phyloP scores from a whole-genome alignment of 1,139 yeast species.

The Meyerozyma guilliermondii region DNA sequence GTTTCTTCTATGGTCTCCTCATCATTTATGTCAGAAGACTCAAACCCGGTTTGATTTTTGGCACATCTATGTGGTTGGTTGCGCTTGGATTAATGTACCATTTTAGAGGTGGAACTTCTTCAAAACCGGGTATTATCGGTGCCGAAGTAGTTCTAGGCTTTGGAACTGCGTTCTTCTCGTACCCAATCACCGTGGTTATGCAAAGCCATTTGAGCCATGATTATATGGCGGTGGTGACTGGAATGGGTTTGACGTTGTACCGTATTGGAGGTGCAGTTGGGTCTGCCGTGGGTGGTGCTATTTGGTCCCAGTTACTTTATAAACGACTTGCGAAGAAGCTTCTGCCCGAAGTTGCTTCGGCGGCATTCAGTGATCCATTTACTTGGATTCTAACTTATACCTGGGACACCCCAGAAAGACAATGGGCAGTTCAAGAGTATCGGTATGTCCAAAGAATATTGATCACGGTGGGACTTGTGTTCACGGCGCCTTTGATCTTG shows the following conservation, averaged over 20 bases:
- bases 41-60: slow-evolving; percentile 29
- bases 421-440: neutral
- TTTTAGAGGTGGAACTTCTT: slow-evolving; percentile 25
- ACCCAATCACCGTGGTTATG: slow-evolving; percentile 28
- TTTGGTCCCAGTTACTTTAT: slow-evolving; percentile 31
- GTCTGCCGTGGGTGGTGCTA: slow-evolving; percentile 32
- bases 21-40: slow-evolving; percentile 25
- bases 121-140: slow-evolving; percentile 31
- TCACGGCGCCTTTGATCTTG: neutral
- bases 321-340: slow-evolving; percentile 14
- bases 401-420: neutral
- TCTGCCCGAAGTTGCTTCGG: neutral
- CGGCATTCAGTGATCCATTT: neutral
- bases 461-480: neutral
- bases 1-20: slow-evolving; percentile 29
- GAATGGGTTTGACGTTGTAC: slow-evolving; percentile 28
- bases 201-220: slow-evolving; percentile 33
- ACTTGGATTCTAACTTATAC: neutral
- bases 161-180: slow-evolving; percentile 34
- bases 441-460: neutral
- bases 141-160: slow-evolving; percentile 29
- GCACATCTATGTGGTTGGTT: slow-evolving; percentile 30
- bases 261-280: slow-evolving; percentile 35
- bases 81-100: slow-evolving; percentile 31
- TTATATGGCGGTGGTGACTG: slow-evolving; percentile 32